Evolutionary conservation across 352 stramenopile species (phyloP).

Genomic region (Peronospora belbahrii): DNA sequence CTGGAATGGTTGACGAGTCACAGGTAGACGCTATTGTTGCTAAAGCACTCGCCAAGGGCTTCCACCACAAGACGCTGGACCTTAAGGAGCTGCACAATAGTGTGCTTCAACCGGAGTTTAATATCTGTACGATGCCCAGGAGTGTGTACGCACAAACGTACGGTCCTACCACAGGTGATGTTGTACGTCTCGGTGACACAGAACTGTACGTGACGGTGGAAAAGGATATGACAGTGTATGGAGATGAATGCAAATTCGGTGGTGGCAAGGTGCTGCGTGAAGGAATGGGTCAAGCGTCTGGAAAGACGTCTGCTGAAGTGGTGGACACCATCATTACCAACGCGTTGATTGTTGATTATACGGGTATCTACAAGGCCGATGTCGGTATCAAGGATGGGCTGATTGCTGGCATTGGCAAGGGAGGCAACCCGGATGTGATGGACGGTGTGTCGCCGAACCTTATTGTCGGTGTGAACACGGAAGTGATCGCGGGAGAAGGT

Average conservation of each 20-base stretch:
- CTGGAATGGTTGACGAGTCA: slow-evolving; percentile 59
- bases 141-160: slow-evolving; percentile 88
- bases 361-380: slow-evolving; percentile 94
- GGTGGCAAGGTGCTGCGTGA: slow-evolving; percentile 89
- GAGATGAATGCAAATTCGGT: slow-evolving; percentile 92
- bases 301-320: slow-evolving; percentile 34
- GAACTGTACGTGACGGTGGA: slow-evolving; percentile 88
- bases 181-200: slow-evolving; percentile 91
- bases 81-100: slow-evolving; percentile 15
- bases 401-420: slow-evolving; percentile 94
- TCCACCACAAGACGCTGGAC: slow-evolving; percentile 50
- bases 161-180: slow-evolving; percentile 91
- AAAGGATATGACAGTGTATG: slow-evolving; percentile 77
- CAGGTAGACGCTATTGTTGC: slow-evolving; percentile 54
- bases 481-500: slow-evolving; percentile 95
- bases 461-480: slow-evolving; percentile 87
- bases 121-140: slow-evolving; percentile 44
- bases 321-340: slow-evolving; percentile 97
- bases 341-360: slow-evolving; percentile 92
- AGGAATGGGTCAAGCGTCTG: slow-evolving; percentile 69
- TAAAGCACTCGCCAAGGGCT: slow-evolving; percentile 40
- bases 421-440: slow-evolving; percentile 96
- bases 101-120: slow-evolving; percentile 24
- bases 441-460: slow-evolving; percentile 83
- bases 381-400: slow-evolving; percentile 91